Percentiles rank a stretch among this genome's conserved stretches.
phyloP scores from a whole-genome alignment of 2,329 filamentous ascomycete species.

The Chaetomiaceae sp. region DNA sequence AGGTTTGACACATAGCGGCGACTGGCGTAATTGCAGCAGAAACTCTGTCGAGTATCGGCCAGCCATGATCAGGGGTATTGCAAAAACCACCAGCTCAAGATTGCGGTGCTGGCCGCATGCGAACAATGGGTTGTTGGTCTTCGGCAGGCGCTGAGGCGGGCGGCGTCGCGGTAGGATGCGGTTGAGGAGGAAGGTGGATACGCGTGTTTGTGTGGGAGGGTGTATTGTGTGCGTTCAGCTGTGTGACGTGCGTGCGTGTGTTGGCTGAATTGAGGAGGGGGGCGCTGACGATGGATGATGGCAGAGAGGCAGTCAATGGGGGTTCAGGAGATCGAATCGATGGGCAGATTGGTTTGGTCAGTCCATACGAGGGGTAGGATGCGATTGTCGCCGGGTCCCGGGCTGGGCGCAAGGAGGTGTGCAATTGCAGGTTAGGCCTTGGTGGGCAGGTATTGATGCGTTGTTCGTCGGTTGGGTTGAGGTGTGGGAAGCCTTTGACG shows the following conservation, averaged over 20 bases:
- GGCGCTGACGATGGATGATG: no score
- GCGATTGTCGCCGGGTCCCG: neutral
- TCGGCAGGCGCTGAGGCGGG: neutral
- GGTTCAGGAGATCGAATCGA: no score
- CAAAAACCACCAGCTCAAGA: slow-evolving; percentile 16
- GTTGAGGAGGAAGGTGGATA: no score
- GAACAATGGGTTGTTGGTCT: neutral
- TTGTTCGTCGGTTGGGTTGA: slow-evolving; percentile 9
- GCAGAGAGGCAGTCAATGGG: no score
- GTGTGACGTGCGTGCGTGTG: no score
- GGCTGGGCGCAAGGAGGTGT: neutral
- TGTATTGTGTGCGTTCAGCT: no score
- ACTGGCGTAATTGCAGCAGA: slow-evolving; percentile 69
- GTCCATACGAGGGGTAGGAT: no score
- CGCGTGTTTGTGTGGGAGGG: no score
- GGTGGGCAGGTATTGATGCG: slow-evolving; percentile 3
- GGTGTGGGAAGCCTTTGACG: slow-evolving; percentile 7
- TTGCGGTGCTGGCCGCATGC: slow-evolving; percentile 1
- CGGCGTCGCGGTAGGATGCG: no score
- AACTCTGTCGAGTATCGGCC: slow-evolving; percentile 69
- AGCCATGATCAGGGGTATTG: slow-evolving; percentile 37
- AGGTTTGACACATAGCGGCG: slow-evolving; percentile 78
- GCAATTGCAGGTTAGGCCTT: slow-evolving; percentile 5
- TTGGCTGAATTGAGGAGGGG: no score
- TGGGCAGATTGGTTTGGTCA: no score